These are phyloP conservation scores for Phoma sp. DNA, from an alignment of 2,329 filamentous ascomycete species.

Conservation along the genomic window DNA sequence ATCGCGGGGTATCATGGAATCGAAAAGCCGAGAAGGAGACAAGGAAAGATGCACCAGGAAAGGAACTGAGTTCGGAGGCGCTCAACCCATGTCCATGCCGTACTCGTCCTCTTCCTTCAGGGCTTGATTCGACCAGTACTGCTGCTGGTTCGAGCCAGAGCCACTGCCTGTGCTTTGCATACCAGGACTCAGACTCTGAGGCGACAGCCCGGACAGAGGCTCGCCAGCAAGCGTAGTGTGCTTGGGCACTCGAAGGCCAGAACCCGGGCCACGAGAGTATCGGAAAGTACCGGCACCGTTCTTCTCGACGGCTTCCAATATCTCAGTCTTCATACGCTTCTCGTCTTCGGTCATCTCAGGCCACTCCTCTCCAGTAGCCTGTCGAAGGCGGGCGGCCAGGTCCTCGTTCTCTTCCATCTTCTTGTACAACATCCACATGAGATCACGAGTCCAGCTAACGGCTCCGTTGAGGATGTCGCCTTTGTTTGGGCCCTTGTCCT, in stretches of 20 bases:
- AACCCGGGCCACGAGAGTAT: slow-evolving; percentile 84
- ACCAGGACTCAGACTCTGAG: slow-evolving; percentile 62
- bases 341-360: slow-evolving; percentile 78
- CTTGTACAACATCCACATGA: slow-evolving; percentile 95
- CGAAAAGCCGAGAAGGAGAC: slow-evolving; percentile 33
- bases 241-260: slow-evolving; percentile 86
- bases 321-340: slow-evolving; percentile 91
- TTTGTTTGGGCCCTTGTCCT: slow-evolving; percentile 98
- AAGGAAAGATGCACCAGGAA: slow-evolving; percentile 14
- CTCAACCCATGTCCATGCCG: slow-evolving; percentile 70
- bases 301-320: slow-evolving; percentile 84
- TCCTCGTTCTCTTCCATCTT: slow-evolving; percentile 91
- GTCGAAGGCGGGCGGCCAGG: slow-evolving; percentile 71
- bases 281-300: slow-evolving; percentile 77
- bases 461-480: slow-evolving; percentile 97
- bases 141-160: slow-evolving; percentile 55
- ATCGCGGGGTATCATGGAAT: slow-evolving; percentile 46
- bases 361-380: slow-evolving; percentile 45
- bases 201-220: slow-evolving; percentile 63
- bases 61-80: slow-evolving; percentile 12
- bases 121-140: slow-evolving; percentile 62
- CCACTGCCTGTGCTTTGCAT: slow-evolving; percentile 72
- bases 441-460: slow-evolving; percentile 94
- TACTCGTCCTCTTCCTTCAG: slow-evolving; percentile 96
- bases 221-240: slow-evolving; percentile 93